Evolutionary conservation across 2,329 filamentous ascomycete genomes (phyloP).

Genomic region (Hypoxylon sp.): DNA sequence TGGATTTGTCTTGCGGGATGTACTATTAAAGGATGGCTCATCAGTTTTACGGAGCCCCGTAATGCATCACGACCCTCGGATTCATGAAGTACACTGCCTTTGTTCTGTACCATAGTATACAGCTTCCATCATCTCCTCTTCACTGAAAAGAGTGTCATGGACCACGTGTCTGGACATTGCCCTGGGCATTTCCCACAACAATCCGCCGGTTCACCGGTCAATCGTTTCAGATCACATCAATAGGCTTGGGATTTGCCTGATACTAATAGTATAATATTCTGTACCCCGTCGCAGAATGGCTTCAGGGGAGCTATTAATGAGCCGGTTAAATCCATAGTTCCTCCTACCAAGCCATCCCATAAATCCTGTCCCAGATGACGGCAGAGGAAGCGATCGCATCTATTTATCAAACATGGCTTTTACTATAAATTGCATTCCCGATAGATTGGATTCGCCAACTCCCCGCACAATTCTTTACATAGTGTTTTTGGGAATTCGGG

Average conservation of each 20-base stretch:
- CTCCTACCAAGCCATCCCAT: neutral
- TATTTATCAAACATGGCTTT: conserved; percentile 6
- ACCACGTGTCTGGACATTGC: conserved; percentile 7
- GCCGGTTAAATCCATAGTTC: conserved; percentile 26
- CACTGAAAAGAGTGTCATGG: conserved; percentile 15
- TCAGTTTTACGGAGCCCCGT: conserved; percentile 14
- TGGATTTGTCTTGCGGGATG: conserved; percentile 28
- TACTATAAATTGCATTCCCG: conserved; percentile 6
- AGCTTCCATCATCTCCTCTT: conserved; percentile 33
- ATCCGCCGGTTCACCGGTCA: neutral
- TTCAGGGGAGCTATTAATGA: neutral
- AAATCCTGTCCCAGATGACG: neutral
- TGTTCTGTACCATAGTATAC: conserved; percentile 30
- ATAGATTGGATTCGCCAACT: conserved; percentile 5
- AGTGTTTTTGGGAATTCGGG: conserved; percentile 19
- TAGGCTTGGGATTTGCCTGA: neutral
- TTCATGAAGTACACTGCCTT: conserved; percentile 20
- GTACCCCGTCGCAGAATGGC: neutral
- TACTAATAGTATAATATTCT: neutral
- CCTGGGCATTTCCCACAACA: neutral
- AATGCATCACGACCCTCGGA: conserved; percentile 31
- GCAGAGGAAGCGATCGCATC: conserved; percentile 3
- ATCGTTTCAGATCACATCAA: neutral
- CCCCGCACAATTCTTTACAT: conserved; percentile 25
- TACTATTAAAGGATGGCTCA: conserved; percentile 25